A percentile compares a stretch with the other conserved stretches of the same genome.
phyloP scores from a whole-genome alignment of 768 basidiomycete genomes.

The Trametes maxima region DNA sequence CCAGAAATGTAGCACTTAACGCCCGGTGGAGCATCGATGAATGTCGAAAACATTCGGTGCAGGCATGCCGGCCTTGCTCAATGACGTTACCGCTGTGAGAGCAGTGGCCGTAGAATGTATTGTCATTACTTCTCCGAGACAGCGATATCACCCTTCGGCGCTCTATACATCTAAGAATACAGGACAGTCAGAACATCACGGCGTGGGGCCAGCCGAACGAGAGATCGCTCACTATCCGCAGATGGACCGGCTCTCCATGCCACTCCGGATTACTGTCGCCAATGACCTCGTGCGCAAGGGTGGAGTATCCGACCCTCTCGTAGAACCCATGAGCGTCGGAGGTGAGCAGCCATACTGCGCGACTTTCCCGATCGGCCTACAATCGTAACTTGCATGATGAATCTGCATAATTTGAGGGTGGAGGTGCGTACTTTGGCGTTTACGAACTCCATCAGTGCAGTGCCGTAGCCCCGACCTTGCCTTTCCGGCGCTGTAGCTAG shows the following conservation, averaged over 20 bases:
- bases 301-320: constrained; percentile 10
- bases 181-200: not conserved
- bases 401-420: not conserved
- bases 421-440: not conserved
- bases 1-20: no score
- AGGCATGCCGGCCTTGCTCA: not conserved
- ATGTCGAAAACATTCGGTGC: no score
- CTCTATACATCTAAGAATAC: not conserved
- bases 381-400: no score
- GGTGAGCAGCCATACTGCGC: constrained; percentile 13
- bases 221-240: constrained; percentile 14
- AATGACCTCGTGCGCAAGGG: not conserved
- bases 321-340: constrained; percentile 20
- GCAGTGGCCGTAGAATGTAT: not conserved
- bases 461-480: constrained; percentile 19
- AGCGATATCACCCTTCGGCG: not conserved
- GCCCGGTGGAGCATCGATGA: no score
- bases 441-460: constrained; percentile 9
- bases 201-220: no score
- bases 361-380: constrained; percentile 12
- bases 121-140: no score
- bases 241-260: constrained; percentile 9
- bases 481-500: constrained; percentile 6
- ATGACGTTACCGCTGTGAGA: not conserved
- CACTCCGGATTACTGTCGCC: constrained; percentile 18